Evolutionary conservation across 2,329 filamentous ascomycete genomes (phyloP), one percentile per base, ranked within the genome.

Genomic region (Bipolaris gigantea): DNA sequence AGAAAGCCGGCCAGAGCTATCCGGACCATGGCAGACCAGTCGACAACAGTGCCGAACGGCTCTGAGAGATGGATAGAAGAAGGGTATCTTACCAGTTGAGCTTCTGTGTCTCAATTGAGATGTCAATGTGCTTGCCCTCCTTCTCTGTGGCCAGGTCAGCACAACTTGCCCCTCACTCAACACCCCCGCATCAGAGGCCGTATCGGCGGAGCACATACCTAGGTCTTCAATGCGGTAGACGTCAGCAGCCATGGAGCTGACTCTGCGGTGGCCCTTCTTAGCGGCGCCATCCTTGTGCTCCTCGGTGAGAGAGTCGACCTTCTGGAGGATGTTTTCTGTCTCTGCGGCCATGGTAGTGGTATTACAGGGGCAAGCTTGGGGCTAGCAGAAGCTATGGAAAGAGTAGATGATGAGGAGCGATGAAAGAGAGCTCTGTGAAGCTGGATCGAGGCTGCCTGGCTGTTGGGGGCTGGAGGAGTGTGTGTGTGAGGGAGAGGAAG

Each of bases 291-390:
- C 84, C 83, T 63, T 65, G 47, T 85, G 83, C 76, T 90, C 90
- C 73, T 91, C 87, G 72, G 95, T 86, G 80, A 90, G 91, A 56
- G 92, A 96, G 78, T 97, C 92, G 80, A 96, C 86, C 82, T 95
- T 96, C 78, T 84, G 83, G 74, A 96, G 85, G 70, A 88, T 84
- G 65, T 70, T 62, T 61, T 67, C 57, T 50, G 68, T 71, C 57
- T 78, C 80, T 61, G 80, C 77, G 69, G 84, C 79, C 84, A 87
- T 85, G 62, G 65, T 76, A 60, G 50, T 59, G 59, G 38, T 47
- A 49, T 30, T 53, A 33, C 46, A 55, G 48, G 46, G 38, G 57
- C 44, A 49, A 25, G 38, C 42, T 21, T 19, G 41, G 41, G 50
- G 45, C 38, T 51, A 25, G 42, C 40, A 25, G 23, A 32, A 30